Conservation (phyloP, 805 yeast genomes). For the Teunomyces barrocoloradensis region DNA sequence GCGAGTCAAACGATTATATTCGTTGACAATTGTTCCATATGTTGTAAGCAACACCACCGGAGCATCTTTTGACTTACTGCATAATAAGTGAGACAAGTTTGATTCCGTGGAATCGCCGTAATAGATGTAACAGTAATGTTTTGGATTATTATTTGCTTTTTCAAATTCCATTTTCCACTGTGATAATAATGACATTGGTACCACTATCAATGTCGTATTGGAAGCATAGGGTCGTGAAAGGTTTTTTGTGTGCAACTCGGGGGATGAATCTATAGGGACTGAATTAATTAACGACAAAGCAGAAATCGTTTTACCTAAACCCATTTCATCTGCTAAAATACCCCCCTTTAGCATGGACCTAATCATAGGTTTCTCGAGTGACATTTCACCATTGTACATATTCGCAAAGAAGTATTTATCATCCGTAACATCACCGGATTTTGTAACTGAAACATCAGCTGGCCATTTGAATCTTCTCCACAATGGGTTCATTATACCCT, state of each 20-base stretch:
- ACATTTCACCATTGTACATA: slow-evolving; percentile 75
- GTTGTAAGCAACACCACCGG: slow-evolving; percentile 79
- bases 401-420: slow-evolving; percentile 64
- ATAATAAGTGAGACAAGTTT: slow-evolving; percentile 47
- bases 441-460: slow-evolving; percentile 36
- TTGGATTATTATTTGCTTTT: slow-evolving; percentile 48
- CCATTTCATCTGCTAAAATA: slow-evolving; percentile 95
- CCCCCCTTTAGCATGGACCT: slow-evolving; percentile 72
- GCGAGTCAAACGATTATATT: slow-evolving; percentile 52
- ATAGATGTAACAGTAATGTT: slow-evolving; percentile 56
- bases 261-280: slow-evolving; percentile 49
- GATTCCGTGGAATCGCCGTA: slow-evolving; percentile 65
- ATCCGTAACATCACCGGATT: slow-evolving; percentile 4
- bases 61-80: slow-evolving; percentile 38
- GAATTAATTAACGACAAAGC: slow-evolving; percentile 70
- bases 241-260: slow-evolving; percentile 9
- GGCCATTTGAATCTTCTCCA: slow-evolving; percentile 88
- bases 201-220: slow-evolving; percentile 72
- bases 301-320: slow-evolving; percentile 89
- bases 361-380: slow-evolving; percentile 63
- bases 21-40: slow-evolving; percentile 82
- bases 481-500: slow-evolving; percentile 71
- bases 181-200: slow-evolving; percentile 86
- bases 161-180: slow-evolving; percentile 88
- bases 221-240: slow-evolving; percentile 53